Evolutionary conservation across 768 basidiomycete species (phyloP).

Genomic region (Termitomyces sp.): DNA sequence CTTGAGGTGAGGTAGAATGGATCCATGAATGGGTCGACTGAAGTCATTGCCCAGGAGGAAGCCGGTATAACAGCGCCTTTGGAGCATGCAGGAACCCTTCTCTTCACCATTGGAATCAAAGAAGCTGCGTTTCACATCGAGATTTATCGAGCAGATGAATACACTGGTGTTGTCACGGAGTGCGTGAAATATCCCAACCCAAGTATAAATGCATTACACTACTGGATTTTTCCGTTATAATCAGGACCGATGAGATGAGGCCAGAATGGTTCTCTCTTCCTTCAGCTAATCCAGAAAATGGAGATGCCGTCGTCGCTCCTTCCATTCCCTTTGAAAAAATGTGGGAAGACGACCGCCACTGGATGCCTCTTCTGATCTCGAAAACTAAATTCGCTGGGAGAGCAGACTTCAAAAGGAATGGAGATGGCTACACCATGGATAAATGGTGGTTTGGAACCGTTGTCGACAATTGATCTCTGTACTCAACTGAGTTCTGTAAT

Average conservation of each 20-base stretch:
- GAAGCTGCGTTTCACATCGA: conserved; percentile 69
- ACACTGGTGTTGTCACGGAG: conserved; percentile 61
- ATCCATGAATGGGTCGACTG: neutral
- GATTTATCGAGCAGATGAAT: conserved; percentile 60
- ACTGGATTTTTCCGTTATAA: neutral
- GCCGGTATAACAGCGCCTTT: conserved; percentile 66
- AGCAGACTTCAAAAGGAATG: conserved; percentile 35
- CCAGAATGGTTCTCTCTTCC: conserved; percentile 69
- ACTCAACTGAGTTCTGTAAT: neutral
- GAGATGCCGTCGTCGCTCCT: conserved; percentile 13
- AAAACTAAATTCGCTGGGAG: conserved; percentile 36
- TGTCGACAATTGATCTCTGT: neutral
- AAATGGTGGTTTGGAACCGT: conserved; percentile 43
- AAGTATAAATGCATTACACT: neutral
- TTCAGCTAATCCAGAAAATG: neutral
- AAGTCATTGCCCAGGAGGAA: conserved; percentile 58
- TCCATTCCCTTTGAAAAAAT: conserved; percentile 15
- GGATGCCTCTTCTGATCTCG: conserved; percentile 59
- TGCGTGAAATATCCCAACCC: conserved; percentile 27
- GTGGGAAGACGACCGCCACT: conserved; percentile 48
- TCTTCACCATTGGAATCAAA: conserved; percentile 51
- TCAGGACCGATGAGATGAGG: conserved; percentile 83
- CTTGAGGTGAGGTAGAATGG: conserved; percentile 37
- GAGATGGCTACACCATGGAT: conserved; percentile 23
- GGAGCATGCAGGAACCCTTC: conserved; percentile 55